Base-by-base conservation (phyloP, 768 basidiomycete genomes). In the Psilocybe azurescens region DNA sequence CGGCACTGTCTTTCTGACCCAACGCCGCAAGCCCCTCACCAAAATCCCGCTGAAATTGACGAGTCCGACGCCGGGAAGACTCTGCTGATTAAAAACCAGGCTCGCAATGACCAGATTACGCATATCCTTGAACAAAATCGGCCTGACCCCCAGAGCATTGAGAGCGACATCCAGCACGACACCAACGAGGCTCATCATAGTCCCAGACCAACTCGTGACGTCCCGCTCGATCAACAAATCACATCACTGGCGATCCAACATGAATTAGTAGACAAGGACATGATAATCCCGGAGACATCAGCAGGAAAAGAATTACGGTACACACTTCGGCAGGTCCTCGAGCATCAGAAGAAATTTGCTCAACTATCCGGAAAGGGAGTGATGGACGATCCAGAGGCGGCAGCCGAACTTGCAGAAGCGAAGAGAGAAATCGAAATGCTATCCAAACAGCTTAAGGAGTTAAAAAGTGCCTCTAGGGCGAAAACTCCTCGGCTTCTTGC, bases 241-340 rank as follows among this genome's bases (percentile, higher is more conserved):
- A 50, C 47, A 16, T 30, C 13, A 38, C 59, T 63, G 3, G 51
- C 59, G 36, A 66, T 68, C 30, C 67, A 68, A 36, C 10, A 48
- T 6, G 68, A 69, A 39, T n/a, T 69, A 3, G 68, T 59, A 10
- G 56, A 61, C 18, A 30, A 60, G 16, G 20, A 49, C 14, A 58
- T 58, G 44, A 39, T 56, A 11, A 32, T 56, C 20, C 55, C 48
- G 3, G 60, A 61, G 41, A 61, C 60, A 30, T 28, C 46, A 30
- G 68, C 65, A 2, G 68, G 68, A 10, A 65, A 61, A 39, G 38
- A 58, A 16, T 56, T 69, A 44, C 60, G 61, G 7, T 59, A 44
- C 36, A 69, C 65, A 9, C 51, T 69, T 13, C 20, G 63, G 14
- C 46, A 69, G 24, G 36, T 64, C 3, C 36, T 59, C 9, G 62